Base-by-base conservation (phyloP, 306 rosid genomes). In the Gillenia trifoliata region DNA sequence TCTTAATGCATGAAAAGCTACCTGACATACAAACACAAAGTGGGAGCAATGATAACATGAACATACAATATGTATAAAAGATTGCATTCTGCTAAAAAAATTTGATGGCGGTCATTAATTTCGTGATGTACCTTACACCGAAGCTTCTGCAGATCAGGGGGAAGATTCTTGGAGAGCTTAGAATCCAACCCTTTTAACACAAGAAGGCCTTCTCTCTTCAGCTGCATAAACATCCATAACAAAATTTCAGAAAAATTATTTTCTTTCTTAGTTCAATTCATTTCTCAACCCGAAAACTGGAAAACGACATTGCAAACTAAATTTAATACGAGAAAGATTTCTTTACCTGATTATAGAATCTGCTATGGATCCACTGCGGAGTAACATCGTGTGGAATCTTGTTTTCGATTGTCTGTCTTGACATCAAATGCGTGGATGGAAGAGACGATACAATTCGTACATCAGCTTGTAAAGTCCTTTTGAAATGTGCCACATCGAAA, bases 141-240 rank as follows among this genome's bases (percentile, higher is more conserved):
- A 56, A 88, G 89, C 83, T 88, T 88, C 76, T 85, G 91, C 72
- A 88, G 64, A 73, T 88, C 89, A 7, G 80, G 52, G 22, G 86
- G 88, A 16, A 85, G 91, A 81, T 85, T 88, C 86, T 85, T 88
- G 25, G 86, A 78, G 77, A 88, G 89, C 75, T 88, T 85, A 47
- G 91, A 88, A 77, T 85, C 85, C 63, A 88, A 71, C 74, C 91
- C 91, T 67, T 81, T 88, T 17, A 88, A 52, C 38, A 85, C 86
- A 33, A 88, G 83, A 67, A 88, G 74, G 11, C 89, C 83, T 63
- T 83, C 81, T 73, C 60, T 63, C 64, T 70, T 79, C 66, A 85
- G 75, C 91, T 88, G 45, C 70, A 73, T 36, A 11, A 38, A 75
- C 67, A 49, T 56, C 75, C 40, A 23, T 63, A 45, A 6, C 41